Percentiles rank a stretch among this genome's conserved stretches.
Conservation (phyloP, 345 rosid genomes). For the Firmiana major region DNA sequence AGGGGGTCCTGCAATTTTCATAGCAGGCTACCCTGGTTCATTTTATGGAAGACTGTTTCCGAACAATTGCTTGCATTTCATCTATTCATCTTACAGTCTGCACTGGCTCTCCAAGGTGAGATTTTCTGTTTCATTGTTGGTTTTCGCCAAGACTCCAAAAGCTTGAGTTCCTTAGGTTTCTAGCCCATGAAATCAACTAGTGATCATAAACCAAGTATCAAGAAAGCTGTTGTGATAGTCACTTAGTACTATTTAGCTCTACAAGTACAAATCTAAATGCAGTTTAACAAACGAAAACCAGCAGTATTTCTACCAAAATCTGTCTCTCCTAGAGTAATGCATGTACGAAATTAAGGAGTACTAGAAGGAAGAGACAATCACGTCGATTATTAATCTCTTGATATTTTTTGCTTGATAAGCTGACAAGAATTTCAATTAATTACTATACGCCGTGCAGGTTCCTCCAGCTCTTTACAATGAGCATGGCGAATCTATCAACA, state of each 20-base stretch:
- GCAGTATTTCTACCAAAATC: neutral
- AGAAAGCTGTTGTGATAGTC: neutral
- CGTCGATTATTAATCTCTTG: neutral
- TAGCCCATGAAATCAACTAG: neutral
- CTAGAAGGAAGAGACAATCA: neutral
- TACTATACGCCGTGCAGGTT: slow-evolving; percentile 37
- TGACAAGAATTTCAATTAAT: neutral
- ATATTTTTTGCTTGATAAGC: neutral
- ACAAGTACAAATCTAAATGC: neutral
- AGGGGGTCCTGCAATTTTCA: no score
- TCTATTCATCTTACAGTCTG: slow-evolving; percentile 63
- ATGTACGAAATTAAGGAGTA: no score
- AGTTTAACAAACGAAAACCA: neutral
- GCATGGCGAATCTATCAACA: slow-evolving; percentile 65
- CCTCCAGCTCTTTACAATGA: slow-evolving; percentile 61
- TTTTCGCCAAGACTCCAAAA: neutral
- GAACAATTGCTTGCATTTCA: slow-evolving; percentile 55
- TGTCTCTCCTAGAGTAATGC: neutral
- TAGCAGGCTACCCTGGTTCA: slow-evolving; percentile 44
- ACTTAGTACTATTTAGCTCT: no score
- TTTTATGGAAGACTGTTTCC: slow-evolving; percentile 86
- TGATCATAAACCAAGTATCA: neutral
- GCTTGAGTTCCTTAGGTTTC: neutral
- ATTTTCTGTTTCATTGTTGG: neutral
- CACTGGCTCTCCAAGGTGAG: slow-evolving; percentile 95